Evolutionary conservation across 768 basidiomycete species (phyloP), one percentile per base, ranked within the genome.

Genomic region (Auricularia auricula-judae): DNA sequence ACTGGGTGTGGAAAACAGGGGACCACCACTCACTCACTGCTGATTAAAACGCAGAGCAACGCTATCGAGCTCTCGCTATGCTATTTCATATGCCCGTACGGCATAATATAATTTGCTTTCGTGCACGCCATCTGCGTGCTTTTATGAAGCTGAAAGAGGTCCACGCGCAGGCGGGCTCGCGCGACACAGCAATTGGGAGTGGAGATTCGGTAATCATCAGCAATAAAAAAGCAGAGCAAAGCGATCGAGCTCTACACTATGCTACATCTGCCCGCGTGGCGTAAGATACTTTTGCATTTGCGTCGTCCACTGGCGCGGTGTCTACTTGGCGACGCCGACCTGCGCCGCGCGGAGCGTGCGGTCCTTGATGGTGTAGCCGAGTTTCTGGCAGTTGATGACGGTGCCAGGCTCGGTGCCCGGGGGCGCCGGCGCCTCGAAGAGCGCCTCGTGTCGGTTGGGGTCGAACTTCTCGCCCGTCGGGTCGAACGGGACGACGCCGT

Each of bases 321-420:
- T 29, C 18, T 5, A 59, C 76, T 93, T 89, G 18, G 87, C 94
- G 34, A 98, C 95, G 64, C 96, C 97, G 65, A 98, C 97, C 79
- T 98, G 93, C 23, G 97, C 94, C 3, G 97, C 93, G 64, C 97
- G 84, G 73, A 99, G 76, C 64, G 95, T 84, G 66, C 97, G 84
- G 68, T 93, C 91, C 78, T 96, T 97, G 78, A 99, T 93, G 77
- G 81, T 92, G 79, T 92, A 98, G 3, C 94, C 95, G 64, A 80
- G 79, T 79, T 96, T 94, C 74, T 90, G 89, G 73, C 89, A 91
- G 72, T 96, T 91, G 58, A 97, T 82, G 39, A 98, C 88, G 2
- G 89, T 88, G 14, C 96, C 96, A 1, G 93, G 86, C 73, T 88
- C 86, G 77, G 91, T 92, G 14, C 83, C 90, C n/a, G 92, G 88